A percentile compares a stretch with the other conserved stretches of the same genome.
Evolutionary conservation across 2,329 filamentous ascomycete genomes (phyloP).

Genomic region (Colletotrichum gigasporum): DNA sequence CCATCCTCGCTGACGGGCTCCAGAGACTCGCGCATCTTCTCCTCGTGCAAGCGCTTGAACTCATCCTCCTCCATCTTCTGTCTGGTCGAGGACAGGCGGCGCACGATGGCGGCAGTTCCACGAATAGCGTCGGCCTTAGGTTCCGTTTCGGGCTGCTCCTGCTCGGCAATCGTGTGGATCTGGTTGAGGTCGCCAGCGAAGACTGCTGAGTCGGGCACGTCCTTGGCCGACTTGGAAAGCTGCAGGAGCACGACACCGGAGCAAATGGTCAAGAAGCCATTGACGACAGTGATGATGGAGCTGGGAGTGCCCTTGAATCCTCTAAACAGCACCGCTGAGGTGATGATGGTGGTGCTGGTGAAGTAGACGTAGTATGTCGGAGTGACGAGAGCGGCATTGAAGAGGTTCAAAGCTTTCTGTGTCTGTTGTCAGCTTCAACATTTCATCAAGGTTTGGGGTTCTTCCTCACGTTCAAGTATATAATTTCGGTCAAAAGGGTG

Average conservation of each 20-base stretch:
- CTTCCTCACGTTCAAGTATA: conserved; percentile 88
- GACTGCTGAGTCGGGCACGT: conserved; percentile 92
- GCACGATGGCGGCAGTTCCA: conserved; percentile 86
- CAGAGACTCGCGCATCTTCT: conserved; percentile 76
- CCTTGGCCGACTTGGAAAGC: conserved; percentile 97
- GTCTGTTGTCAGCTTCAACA: conserved; percentile 41
- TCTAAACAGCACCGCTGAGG: conserved; percentile 89
- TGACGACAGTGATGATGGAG: conserved; percentile 87
- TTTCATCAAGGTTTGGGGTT: conserved; percentile 7
- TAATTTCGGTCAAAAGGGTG: conserved; percentile 93
- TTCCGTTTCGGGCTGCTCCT: conserved; percentile 95
- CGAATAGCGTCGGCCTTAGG: conserved; percentile 97
- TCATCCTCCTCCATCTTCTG: conserved; percentile 84
- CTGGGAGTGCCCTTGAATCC: conserved; percentile 89
- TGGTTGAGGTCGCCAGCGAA: conserved; percentile 95
- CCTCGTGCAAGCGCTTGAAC: conserved; percentile 79
- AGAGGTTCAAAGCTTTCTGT: conserved; percentile 97
- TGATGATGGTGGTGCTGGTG: conserved; percentile 93
- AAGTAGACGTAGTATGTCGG: conserved; percentile 99
- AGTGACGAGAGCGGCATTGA: conserved; percentile 95
- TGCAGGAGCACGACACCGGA: conserved; percentile 91
- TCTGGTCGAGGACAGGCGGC: conserved; percentile 79
- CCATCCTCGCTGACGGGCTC: conserved; percentile 83
- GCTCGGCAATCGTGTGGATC: conserved; percentile 92
- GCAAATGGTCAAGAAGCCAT: conserved; percentile 95